These are phyloP conservation scores for Cubamyces lactineus DNA, from an alignment of 768 basidiomycete species.

Conservation along the genomic window DNA sequence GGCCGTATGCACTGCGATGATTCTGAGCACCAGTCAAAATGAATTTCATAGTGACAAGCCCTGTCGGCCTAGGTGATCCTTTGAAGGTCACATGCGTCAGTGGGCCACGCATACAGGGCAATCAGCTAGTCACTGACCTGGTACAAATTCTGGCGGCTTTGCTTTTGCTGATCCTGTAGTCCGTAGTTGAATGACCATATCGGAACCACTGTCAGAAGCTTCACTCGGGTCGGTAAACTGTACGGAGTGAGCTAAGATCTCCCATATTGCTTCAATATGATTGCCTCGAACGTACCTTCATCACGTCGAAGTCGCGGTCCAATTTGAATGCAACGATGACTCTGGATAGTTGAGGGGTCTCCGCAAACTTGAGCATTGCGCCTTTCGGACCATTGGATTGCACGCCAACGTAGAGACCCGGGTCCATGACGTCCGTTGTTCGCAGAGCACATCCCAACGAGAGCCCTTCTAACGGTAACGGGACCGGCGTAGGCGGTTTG, in stretches of 20 bases:
- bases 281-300: neutral
- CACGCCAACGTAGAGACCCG: neutral
- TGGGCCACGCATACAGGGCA: neutral
- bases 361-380: neutral
- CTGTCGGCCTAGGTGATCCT: neutral
- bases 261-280: too few relatives aligned
- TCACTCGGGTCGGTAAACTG: neutral
- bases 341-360: too few relatives aligned
- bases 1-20: constrained; percentile 9
- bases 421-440: neutral
- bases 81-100: neutral
- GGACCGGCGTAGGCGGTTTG: neutral
- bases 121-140: neutral
- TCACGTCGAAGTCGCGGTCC: neutral
- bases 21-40: constrained; percentile 4
- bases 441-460: constrained; percentile 13
- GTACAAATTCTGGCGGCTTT: neutral
- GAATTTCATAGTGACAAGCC: constrained; percentile 19
- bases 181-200: neutral
- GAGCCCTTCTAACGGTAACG: constrained; percentile 12
- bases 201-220: neutral
- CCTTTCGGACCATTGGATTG: neutral
- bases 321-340: neutral
- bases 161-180: neutral
- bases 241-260: neutral